Evolutionary conservation across 1,284 basidiomycete genomes (phyloP).

Genomic region (Rhodotorula sp.): DNA sequence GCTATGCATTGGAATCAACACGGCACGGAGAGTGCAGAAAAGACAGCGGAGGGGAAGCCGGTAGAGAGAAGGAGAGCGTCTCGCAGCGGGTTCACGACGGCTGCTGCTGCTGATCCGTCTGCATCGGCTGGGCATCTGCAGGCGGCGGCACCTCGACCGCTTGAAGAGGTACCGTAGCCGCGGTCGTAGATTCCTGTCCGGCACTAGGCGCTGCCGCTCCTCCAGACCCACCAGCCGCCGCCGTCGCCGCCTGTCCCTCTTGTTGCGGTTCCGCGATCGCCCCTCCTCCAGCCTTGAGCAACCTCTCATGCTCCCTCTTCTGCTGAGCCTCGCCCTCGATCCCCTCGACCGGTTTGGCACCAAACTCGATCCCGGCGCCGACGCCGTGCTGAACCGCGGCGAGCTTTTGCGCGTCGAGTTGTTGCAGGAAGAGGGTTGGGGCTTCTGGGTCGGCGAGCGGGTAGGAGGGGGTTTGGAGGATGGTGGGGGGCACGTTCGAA

Average conservation of each 20-base stretch:
- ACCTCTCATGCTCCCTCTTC: background rate
- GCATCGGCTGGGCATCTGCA: slow-evolving; percentile 10
- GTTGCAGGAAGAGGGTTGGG: slow-evolving; percentile 38
- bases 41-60: too few species aligned
- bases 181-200: background rate
- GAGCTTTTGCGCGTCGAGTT: slow-evolving; percentile 33
- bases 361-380: slow-evolving; percentile 10
- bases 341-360: slow-evolving; percentile 17
- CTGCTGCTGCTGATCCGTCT: slow-evolving; percentile 2
- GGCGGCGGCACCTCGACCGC: slow-evolving; percentile 1
- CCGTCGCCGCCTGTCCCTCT: background rate
- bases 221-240: background rate
- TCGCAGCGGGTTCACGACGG: too few species aligned
- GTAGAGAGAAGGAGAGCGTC: too few species aligned
- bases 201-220: background rate
- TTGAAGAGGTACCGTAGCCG: background rate
- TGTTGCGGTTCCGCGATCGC: background rate
- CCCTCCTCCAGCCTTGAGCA: slow-evolving; percentile 10
- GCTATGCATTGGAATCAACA: background rate
- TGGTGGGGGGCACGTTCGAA: slow-evolving; percentile 10
- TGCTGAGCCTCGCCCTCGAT: slow-evolving; percentile 17
- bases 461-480: slow-evolving; percentile 20
- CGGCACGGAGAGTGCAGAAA: background rate
- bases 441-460: slow-evolving; percentile 31
- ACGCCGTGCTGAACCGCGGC: slow-evolving; percentile 19